Base-by-base conservation (phyloP, 2,329 filamentous ascomycete species). In the Ophiostoma sp. region DNA sequence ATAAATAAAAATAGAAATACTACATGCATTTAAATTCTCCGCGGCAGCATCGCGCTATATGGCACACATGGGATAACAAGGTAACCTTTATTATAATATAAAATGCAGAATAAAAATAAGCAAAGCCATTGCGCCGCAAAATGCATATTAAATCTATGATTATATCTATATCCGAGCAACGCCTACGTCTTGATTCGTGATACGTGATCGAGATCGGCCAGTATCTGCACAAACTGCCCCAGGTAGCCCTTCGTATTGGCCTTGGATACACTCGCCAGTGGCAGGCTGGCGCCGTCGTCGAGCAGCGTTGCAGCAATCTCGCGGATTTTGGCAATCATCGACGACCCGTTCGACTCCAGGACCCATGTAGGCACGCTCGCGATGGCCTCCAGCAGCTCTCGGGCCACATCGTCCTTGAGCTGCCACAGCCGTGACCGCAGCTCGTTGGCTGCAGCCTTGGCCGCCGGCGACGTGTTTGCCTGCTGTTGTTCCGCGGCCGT, bases 221-320 rank as follows among this genome's bases (percentile, higher is more conserved):
- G 68, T 8, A 71, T 69, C 65, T 72, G 39, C 4, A 72, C 69
- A 69, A 72, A 72, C 7, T 68, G 69, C 1, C 57, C 44, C 1
- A 72, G 60, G 33, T 72, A 72, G 15, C 62, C 31, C 4, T 67
- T 68, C 66, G 65, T 72, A 48, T 67, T 60, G 52, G 35, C 27
- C 35, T 70, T 39, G 10, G 52, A 62, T 7, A 35, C 36, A 35
- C 33, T 41, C 64, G 65, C 41, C 68, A 33, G 64, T 6, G 57
- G 57, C 11, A 17, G 15, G 2, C 72, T 69, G 23, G 69, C 69
- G 33, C 52, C 69, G 31, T 67, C 69, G 67, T 75, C 72, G 15
- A 76, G 68, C 10, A 76, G 70, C 15, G 74, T 75, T 10, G 72
- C 71, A 4, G 74, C 75, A 48, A 76, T 76, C 65, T 76, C 74